A percentile compares a stretch with the other conserved stretches of the same genome.
Conservation (phyloP, 176 grass and related monocot species). For the Guadua angustifolia region DNA sequence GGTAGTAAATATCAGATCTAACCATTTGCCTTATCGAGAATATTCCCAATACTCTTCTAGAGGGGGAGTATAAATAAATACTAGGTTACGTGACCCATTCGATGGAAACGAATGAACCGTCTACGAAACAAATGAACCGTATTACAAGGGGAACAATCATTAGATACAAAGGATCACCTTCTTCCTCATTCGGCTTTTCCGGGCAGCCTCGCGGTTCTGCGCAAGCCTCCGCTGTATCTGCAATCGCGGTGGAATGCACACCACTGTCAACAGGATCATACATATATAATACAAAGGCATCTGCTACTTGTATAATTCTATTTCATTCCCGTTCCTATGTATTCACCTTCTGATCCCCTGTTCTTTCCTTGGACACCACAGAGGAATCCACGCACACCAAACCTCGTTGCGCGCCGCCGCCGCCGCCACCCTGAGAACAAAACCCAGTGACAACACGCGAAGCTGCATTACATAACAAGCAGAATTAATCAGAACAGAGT, state of each 20-base stretch:
- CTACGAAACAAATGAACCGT: background rate
- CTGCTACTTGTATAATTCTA: background rate
- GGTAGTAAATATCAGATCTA: too few species aligned
- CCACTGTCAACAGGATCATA: background rate
- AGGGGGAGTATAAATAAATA: too few species aligned
- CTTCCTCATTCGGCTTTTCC: slow-evolving; percentile 90
- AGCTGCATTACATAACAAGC: background rate
- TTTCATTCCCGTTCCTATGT: background rate
- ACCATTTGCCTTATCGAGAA: too few species aligned
- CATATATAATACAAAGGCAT: background rate
- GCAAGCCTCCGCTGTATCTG: slow-evolving; percentile 78
- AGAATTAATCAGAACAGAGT: background rate
- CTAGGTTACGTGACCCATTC: too few species aligned
- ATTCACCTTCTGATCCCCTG: slow-evolving; percentile 73
- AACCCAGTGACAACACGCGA: background rate
- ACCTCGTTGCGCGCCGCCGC: slow-evolving; percentile 30
- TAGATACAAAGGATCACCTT: slow-evolving; percentile 50
- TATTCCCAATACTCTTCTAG: too few species aligned
- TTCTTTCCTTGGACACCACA: slow-evolving; percentile 57
- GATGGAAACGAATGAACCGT: too few species aligned
- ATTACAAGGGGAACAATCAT: background rate
- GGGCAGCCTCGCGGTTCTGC: slow-evolving; percentile 87
- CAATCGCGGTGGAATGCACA: background rate
- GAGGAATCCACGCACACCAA: slow-evolving; percentile 41
- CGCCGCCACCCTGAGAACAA: slow-evolving; percentile 12